Percentiles rank a stretch among this genome's conserved stretches.
Conservation (phyloP, 1,139 yeast species). For the Casaregolazyma suthepensis region DNA sequence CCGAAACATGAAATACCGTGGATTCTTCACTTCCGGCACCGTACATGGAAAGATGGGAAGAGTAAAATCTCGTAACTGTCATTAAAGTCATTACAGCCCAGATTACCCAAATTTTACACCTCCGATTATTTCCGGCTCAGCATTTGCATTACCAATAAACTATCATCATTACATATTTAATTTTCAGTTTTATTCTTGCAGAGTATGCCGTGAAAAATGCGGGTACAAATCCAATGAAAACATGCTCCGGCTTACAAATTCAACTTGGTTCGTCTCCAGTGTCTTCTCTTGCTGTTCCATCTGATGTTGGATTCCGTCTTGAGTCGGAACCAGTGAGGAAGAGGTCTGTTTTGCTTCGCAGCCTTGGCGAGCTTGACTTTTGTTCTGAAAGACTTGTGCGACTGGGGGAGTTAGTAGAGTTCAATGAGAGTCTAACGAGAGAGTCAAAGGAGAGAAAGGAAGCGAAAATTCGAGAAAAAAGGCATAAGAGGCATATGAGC, state of each 20-base stretch:
- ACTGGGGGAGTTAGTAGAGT: constrained; percentile 8
- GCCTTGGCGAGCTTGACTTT: constrained; percentile 99
- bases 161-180: constrained; percentile 1
- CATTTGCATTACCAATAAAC: neutral
- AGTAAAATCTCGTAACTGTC: neutral
- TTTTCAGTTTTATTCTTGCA: neutral
- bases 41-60: constrained; percentile 11
- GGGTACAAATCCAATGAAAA: neutral
- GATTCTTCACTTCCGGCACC: constrained; percentile 41
- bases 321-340: constrained; percentile 99
- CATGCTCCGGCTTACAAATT: constrained; percentile 58
- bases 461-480: no score
- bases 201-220: constrained; percentile 1
- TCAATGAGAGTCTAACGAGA: neutral
- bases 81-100: no score
- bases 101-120: no score
- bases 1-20: constrained; percentile 54
- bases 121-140: neutral
- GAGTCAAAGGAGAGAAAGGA: no score
- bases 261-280: constrained; percentile 99
- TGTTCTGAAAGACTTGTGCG: constrained; percentile 96
- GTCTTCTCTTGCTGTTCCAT: constrained; percentile 99
- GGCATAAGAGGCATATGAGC: no score
- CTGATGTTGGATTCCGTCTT: constrained; percentile 95
- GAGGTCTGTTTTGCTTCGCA: constrained; percentile 98